Conservation (phyloP, 2,329 filamentous ascomycete genomes). For the Sporothrix phasma region DNA sequence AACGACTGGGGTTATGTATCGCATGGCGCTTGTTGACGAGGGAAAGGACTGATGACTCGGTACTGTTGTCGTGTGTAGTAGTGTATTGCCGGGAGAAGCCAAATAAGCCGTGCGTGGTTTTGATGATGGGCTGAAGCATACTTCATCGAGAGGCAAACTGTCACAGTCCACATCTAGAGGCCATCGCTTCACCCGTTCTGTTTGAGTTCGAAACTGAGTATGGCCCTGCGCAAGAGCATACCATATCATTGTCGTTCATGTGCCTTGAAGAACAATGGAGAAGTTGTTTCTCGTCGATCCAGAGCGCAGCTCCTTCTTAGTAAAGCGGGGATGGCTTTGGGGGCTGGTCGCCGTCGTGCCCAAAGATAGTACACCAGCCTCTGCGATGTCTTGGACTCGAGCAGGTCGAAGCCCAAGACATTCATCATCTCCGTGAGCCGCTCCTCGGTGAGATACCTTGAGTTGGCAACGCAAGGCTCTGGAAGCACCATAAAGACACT, state of each 20-base stretch:
- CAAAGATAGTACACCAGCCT: slow-evolving; percentile 91
- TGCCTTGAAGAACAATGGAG: slow-evolving; percentile 54
- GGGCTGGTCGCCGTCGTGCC: slow-evolving; percentile 35
- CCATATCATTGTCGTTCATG: neutral
- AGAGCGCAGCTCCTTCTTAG: slow-evolving; percentile 67
- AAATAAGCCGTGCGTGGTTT: neutral
- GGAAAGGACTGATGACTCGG: neutral
- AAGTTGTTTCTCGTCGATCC: slow-evolving; percentile 84
- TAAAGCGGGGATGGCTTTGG: slow-evolving; percentile 33
- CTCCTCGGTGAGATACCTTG: slow-evolving; percentile 71
- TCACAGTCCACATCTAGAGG: neutral
- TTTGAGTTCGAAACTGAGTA: neutral
- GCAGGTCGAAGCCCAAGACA: slow-evolving; percentile 59
- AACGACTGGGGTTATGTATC: neutral
- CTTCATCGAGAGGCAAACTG: no score
- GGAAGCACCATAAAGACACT: slow-evolving; percentile 84
- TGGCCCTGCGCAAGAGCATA: neutral
- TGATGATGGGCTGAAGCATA: no score
- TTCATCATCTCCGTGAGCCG: slow-evolving; percentile 64
- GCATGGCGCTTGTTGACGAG: neutral
- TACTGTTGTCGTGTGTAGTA: neutral
- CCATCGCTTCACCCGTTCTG: neutral
- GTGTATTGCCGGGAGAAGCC: neutral
- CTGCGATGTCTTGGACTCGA: slow-evolving; percentile 60
- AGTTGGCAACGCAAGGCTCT: slow-evolving; percentile 79